phyloP scores from a whole-genome alignment of 768 basidiomycete species.

The Termitomyces eurrhizus region DNA sequence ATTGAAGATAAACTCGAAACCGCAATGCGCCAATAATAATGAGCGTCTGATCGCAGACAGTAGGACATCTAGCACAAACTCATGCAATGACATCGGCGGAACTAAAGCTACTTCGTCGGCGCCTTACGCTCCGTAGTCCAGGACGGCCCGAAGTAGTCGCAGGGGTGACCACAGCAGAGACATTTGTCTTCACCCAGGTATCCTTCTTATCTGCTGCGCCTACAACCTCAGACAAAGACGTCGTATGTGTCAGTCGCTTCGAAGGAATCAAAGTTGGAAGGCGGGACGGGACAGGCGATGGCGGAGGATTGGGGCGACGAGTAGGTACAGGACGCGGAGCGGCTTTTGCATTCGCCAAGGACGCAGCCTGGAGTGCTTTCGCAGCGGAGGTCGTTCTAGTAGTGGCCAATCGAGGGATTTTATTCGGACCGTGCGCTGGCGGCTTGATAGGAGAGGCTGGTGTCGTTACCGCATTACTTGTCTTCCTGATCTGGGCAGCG shows the following conservation, averaged over 20 bases:
- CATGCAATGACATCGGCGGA: slow-evolving; percentile 81
- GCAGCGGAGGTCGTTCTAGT: slow-evolving; percentile 50
- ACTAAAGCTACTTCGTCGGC: slow-evolving; percentile 85
- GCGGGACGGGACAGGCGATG: slow-evolving; percentile 70
- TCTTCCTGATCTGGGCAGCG: slow-evolving; percentile 50
- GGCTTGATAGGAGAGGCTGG: slow-evolving; percentile 40
- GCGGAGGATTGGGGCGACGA: slow-evolving; percentile 38
- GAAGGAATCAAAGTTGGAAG: slow-evolving; percentile 66
- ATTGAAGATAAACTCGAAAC: slow-evolving; percentile 1
- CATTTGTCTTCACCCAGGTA: slow-evolving; percentile 78
- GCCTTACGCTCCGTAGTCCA: slow-evolving; percentile 65
- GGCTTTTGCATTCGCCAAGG: slow-evolving; percentile 29
- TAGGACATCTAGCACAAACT: slow-evolving; percentile 7
- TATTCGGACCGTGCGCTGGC: slow-evolving; percentile 54
- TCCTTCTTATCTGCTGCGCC: slow-evolving; percentile 42
- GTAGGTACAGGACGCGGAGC: slow-evolving; percentile 19
- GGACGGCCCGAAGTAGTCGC: slow-evolving; percentile 72
- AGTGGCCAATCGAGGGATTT: slow-evolving; percentile 62
- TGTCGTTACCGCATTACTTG: slow-evolving; percentile 33
- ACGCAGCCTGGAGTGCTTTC: slow-evolving; percentile 34
- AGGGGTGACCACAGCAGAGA: slow-evolving; percentile 65
- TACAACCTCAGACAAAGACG: slow-evolving; percentile 50
- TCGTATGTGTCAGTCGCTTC: slow-evolving; percentile 43
- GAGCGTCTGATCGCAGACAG: not conserved
- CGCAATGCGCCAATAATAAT: slow-evolving; percentile 4